A percentile compares a stretch with the other conserved stretches of the same genome.
Evolutionary conservation across 805 yeast species (phyloP).

Genomic region (Candida odintsovae): DNA sequence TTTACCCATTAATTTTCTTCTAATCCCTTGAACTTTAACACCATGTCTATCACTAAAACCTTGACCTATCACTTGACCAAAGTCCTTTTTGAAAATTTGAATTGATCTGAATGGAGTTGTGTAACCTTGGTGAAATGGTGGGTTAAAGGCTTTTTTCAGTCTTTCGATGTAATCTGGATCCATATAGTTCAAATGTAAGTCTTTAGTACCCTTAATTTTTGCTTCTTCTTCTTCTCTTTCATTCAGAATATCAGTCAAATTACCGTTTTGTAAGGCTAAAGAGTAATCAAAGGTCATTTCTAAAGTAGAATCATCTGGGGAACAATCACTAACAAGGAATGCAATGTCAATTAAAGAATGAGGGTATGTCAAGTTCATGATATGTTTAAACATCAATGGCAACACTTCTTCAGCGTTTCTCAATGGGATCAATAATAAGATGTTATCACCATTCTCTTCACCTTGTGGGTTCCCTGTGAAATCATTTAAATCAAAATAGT

Average conservation of each 20-base stretch:
- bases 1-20: constrained; percentile 81
- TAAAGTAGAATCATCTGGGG: constrained; percentile 58
- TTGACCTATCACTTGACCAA: constrained; percentile 81
- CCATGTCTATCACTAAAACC: constrained; percentile 82
- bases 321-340: constrained; percentile 75
- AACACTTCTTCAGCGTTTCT: constrained; percentile 73
- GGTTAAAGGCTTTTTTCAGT: constrained; percentile 52
- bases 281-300: constrained; percentile 62
- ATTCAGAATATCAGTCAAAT: constrained; percentile 41
- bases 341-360: constrained; percentile 77
- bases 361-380: constrained; percentile 82
- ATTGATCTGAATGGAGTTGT: constrained; percentile 69
- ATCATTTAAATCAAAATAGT: constrained; percentile 55
- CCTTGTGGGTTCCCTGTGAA: constrained; percentile 52
- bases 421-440: constrained; percentile 67
- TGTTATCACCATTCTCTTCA: constrained; percentile 47
- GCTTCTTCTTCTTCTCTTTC: constrained; percentile 35
- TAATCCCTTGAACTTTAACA: constrained; percentile 77
- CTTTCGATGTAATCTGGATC: constrained; percentile 52
- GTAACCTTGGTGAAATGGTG: constrained; percentile 62
- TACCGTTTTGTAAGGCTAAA: constrained; percentile 65
- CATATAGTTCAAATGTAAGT: constrained; percentile 67
- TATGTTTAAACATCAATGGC: constrained; percentile 77
- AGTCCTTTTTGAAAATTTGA: constrained; percentile 75
- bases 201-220: constrained; percentile 46